Conservation (phyloP, 768 basidiomycete genomes). For the Boletus reticuloceps region DNA sequence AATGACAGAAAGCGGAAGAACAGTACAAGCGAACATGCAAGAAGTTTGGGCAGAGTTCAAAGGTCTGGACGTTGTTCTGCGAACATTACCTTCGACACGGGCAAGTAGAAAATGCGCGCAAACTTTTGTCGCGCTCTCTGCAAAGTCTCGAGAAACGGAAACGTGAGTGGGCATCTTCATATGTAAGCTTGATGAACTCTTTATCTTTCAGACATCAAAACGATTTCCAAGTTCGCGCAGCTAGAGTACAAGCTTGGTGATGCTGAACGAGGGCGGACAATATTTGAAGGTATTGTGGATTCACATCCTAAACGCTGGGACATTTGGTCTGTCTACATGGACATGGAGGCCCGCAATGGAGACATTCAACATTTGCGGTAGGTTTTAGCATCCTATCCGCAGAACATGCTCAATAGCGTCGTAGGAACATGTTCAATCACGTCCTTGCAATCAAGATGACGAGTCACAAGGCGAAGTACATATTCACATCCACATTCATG, state of each 20-base stretch:
- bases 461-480: constrained; percentile 92
- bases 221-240: constrained; percentile 91
- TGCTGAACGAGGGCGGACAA: constrained; percentile 89
- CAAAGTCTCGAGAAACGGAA: constrained; percentile 93
- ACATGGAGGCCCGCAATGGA: constrained; percentile 83
- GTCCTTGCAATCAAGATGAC: constrained; percentile 85
- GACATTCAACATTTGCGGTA: constrained; percentile 81
- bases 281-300: constrained; percentile 96
- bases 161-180: constrained; percentile 52
- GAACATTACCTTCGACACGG: constrained; percentile 78
- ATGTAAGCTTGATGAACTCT: neutral
- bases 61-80: constrained; percentile 89
- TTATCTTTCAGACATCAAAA: constrained; percentile 74
- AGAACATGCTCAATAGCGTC: neutral
- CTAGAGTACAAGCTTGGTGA: constrained; percentile 95
- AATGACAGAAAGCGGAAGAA: constrained; percentile 82
- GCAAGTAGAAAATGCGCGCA: constrained; percentile 76
- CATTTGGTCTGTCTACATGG: constrained; percentile 94
- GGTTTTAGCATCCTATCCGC: constrained; percentile 9
- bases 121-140: constrained; percentile 80
- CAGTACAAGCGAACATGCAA: constrained; percentile 85
- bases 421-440: constrained; percentile 83
- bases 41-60: constrained; percentile 92
- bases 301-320: constrained; percentile 95
- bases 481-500: constrained; percentile 9